Evolutionary conservation across 1,284 basidiomycete species (phyloP), one percentile per base, ranked within the genome.

Genomic region (Lentinula novae-zelandiae): DNA sequence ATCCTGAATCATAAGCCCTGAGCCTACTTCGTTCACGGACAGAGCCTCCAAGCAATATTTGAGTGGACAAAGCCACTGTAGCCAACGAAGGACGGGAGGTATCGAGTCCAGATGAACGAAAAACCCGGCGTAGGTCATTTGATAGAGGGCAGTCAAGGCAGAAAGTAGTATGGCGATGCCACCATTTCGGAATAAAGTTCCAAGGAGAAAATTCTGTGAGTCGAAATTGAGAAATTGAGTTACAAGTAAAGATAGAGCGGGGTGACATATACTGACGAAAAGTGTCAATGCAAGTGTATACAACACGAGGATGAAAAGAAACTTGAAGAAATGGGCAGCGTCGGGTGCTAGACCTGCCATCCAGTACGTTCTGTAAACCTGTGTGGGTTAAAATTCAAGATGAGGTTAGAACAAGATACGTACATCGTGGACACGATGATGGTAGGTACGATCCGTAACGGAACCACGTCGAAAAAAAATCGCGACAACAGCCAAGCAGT

Each of bases 151-250:
- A 7, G 84, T 82, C 20, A 93, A 77, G 8, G 90, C 87, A 2
- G 87, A 92, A 22, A 95, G 70, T 1, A 97, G 82, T 68, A 95
- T 94, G 1, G 94, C 94, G 52, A 95, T 83, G 15, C 92, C 92
- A n/a, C 88, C 89, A 67, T 96, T 93, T 57, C 78, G 76, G 80
- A 96, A 90, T 15, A 89, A 69, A 8, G 86, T 86, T 5, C 89
- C 93, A 17, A 96, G 82, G 50, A 95, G 79, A 79, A 96, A 94
- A 74, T 96, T 96, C 91, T 93, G 67, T 0, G 8, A n/a, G n/a
- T 17, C 7, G 55, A 4, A 17, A 33, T 31, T 17, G 17, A 27
- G 31, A 50, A 50, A 31, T 49, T 12, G 22, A 53, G 38, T 17
- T 27, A 20, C 53, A 63, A 22, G 60, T 40, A 20, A 38, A 40